phyloP scores from a whole-genome alignment of 2,329 filamentous ascomycete genomes.

The Pseudogymnoascus sp. region DNA sequence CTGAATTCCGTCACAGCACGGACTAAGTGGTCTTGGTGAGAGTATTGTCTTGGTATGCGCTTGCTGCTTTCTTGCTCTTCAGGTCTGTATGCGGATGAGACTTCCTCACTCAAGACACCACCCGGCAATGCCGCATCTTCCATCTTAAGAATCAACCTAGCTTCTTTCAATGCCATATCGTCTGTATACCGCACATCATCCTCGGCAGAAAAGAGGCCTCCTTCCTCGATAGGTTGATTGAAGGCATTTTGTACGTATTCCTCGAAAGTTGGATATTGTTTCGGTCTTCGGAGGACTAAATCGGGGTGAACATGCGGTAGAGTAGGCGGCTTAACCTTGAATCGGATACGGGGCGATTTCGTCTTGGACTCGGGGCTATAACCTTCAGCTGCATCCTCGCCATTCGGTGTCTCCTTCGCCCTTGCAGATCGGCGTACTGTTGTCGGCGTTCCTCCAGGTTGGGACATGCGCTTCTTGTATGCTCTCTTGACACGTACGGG shows the following conservation, averaged over 20 bases:
- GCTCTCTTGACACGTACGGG: constrained; percentile 14
- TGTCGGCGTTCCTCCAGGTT: constrained; percentile 17
- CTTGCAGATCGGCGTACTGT: constrained; percentile 20
- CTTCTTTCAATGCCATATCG: constrained; percentile 60
- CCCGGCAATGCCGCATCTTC: constrained; percentile 67
- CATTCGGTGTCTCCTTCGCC: constrained; percentile 11
- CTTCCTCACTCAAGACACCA: constrained; percentile 61
- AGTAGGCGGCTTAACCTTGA: constrained; percentile 39
- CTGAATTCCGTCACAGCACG: constrained; percentile 74
- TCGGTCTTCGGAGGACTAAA: constrained; percentile 44
- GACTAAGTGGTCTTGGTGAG: constrained; percentile 78
- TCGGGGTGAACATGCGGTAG: constrained; percentile 54
- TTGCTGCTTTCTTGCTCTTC: constrained; percentile 65
- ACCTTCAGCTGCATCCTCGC: constrained; percentile 15
- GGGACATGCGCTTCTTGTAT: constrained; percentile 9
- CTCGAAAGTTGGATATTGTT: constrained; percentile 45
- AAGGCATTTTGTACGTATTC: constrained; percentile 49
- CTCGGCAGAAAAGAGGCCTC: constrained; percentile 44
- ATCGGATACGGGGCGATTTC: constrained; percentile 38
- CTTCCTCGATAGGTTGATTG: constrained; percentile 47
- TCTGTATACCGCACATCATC: constrained; percentile 51
- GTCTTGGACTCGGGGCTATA: constrained; percentile 21
- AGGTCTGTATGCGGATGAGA: constrained; percentile 64
- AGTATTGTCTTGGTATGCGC: constrained; percentile 57
- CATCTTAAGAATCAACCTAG: constrained; percentile 58